Evolutionary conservation across 305 asterid species (phyloP).

Genomic region (Fraxinus ornus): DNA sequence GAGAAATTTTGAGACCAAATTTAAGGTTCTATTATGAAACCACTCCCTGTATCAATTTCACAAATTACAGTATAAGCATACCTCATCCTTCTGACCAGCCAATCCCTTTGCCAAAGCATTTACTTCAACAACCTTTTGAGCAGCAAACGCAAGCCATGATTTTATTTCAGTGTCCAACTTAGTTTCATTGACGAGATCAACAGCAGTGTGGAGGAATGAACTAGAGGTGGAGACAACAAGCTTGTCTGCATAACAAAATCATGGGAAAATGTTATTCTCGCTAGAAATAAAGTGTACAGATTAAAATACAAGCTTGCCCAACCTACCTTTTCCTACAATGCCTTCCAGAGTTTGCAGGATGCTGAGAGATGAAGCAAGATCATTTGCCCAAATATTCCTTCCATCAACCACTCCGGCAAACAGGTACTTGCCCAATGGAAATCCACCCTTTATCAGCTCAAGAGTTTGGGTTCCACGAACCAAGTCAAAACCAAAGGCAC

Average conservation of each 20-base stretch:
- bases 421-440: conserved; percentile 54
- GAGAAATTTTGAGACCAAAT: not conserved
- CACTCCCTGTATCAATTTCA: not conserved
- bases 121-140: conserved; percentile 65
- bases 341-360: conserved; percentile 49
- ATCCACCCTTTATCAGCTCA: conserved; percentile 48
- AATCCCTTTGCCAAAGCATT: conserved; percentile 64
- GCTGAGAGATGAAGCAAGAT: conserved; percentile 48
- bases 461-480: conserved; percentile 60
- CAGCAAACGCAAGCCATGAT: conserved; percentile 70
- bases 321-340: conserved; percentile 57
- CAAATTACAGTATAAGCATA: conserved; percentile 19
- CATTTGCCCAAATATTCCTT: conserved; percentile 72
- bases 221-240: conserved; percentile 60
- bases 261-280: not conserved
- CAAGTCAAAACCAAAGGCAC: conserved; percentile 55
- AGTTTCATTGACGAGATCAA: conserved; percentile 54
- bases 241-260: conserved; percentile 36
- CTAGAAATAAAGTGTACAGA: not conserved
- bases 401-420: conserved; percentile 71
- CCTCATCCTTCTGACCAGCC: conserved; percentile 55
- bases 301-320: not conserved
- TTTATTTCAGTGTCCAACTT: conserved; percentile 58
- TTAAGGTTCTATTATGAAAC: not conserved
- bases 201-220: conserved; percentile 63